Percentiles rank a stretch among this genome's conserved stretches.
phyloP scores from a whole-genome alignment of 805 yeast genomes.

The Ascoidea rubescens region DNA sequence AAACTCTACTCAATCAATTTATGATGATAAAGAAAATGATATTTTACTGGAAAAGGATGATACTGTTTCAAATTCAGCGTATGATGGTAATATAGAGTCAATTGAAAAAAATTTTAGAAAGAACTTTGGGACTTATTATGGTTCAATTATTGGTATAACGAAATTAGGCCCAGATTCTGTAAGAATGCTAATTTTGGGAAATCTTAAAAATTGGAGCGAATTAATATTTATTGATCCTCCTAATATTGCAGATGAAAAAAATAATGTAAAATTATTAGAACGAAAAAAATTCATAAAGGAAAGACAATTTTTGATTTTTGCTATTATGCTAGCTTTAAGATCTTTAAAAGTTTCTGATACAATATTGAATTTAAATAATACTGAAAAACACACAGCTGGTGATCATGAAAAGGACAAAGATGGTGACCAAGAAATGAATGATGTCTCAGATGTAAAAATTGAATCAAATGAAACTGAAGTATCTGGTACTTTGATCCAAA shows the following conservation, averaged over 20 bases:
- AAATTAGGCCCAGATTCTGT: constrained; percentile 82
- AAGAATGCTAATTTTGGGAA: constrained; percentile 72
- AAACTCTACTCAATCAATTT: background rate
- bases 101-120: constrained; percentile 3
- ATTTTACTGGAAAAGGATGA: no score
- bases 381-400: constrained; percentile 15
- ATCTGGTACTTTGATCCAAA: constrained; percentile 21
- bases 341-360: constrained; percentile 19
- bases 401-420: constrained; percentile 19
- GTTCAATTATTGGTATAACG: constrained; percentile 74
- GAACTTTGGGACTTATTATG: constrained; percentile 71
- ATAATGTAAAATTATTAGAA: constrained; percentile 4
- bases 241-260: constrained; percentile 8
- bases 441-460: background rate
- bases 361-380: constrained; percentile 10
- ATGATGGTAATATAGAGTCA: background rate
- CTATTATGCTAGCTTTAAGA: constrained; percentile 40
- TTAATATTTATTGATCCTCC: constrained; percentile 32
- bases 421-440: constrained; percentile 18
- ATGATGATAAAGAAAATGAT: background rate
- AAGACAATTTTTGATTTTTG: constrained; percentile 30
- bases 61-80: background rate
- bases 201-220: constrained; percentile 66
- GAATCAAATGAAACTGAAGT: constrained; percentile 15
- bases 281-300: constrained; percentile 26